Evolutionary conservation across 2,329 filamentous ascomycete species (phyloP).

Genomic region (Canariomyces notabilis): DNA sequence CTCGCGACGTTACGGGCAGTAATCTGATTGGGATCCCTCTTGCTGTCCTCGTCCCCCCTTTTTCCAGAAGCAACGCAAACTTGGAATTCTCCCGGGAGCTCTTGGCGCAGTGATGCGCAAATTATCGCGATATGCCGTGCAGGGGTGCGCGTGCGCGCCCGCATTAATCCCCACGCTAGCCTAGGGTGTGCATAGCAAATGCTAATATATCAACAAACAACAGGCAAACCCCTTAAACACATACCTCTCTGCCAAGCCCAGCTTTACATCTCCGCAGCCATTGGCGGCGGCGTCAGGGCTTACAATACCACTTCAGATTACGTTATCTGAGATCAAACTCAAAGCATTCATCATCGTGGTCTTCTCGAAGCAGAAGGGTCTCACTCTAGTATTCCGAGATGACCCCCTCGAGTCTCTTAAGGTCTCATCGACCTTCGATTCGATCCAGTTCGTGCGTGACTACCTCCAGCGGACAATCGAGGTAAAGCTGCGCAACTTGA

Average conservation of each 20-base stretch:
- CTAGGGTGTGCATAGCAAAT: slow-evolving; percentile 31
- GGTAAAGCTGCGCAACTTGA: slow-evolving; percentile 81
- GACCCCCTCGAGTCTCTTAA: slow-evolving; percentile 96
- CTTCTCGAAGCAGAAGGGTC: slow-evolving; percentile 93
- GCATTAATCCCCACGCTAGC: slow-evolving; percentile 21
- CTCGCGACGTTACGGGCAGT: not conserved
- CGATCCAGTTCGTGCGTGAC: slow-evolving; percentile 95
- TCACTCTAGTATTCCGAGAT: slow-evolving; percentile 96
- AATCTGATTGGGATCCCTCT: too few relatives aligned
- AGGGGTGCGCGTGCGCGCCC: slow-evolving; percentile 33
- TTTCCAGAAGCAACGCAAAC: slow-evolving; percentile 12
- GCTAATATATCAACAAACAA: slow-evolving; percentile 45
- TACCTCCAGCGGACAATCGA: slow-evolving; percentile 97
- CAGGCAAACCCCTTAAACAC: slow-evolving; percentile 94
- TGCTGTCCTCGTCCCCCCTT: not conserved
- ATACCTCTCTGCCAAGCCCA: slow-evolving; percentile 84
- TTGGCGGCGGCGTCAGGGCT: slow-evolving; percentile 85
- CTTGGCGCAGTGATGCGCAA: slow-evolving; percentile 34
- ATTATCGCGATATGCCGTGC: slow-evolving; percentile 30
- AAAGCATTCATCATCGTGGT: slow-evolving; percentile 97
- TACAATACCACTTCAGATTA: slow-evolving; percentile 97
- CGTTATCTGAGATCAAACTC: slow-evolving; percentile 88
- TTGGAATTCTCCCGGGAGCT: slow-evolving; percentile 5
- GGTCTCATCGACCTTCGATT: slow-evolving; percentile 98
- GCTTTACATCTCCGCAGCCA: slow-evolving; percentile 88